A percentile compares a stretch with the other conserved stretches of the same genome.
These are phyloP conservation scores for Phtheirospermum japonicum DNA, from an alignment of 257 asterid genomes.

Conservation along the genomic window DNA sequence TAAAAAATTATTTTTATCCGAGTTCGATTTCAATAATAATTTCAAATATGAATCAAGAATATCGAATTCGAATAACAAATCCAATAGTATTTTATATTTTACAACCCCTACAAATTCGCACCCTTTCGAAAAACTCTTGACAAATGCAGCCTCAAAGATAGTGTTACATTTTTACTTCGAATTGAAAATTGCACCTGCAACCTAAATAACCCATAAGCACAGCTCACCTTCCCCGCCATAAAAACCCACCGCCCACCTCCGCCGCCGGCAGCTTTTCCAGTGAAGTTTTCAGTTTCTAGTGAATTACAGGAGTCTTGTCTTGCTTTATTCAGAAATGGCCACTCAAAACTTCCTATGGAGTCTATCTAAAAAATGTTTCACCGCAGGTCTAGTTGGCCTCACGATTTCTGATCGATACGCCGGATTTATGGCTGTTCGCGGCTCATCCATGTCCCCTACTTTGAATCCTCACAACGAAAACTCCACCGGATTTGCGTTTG, in stretches of 20 bases:
- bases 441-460: constrained; percentile 87
- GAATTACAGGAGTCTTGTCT: background rate
- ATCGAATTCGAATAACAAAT: too few relatives aligned
- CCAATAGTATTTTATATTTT: too few relatives aligned
- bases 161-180: background rate
- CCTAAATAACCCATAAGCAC: background rate
- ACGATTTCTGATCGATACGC: constrained; percentile 74
- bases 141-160: too few relatives aligned
- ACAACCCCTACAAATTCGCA: too few relatives aligned
- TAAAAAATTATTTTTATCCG: too few relatives aligned
- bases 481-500: constrained; percentile 38
- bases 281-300: constrained; percentile 1
- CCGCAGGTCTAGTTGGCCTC: constrained; percentile 63
- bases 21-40: too few relatives aligned
- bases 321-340: constrained; percentile 35
- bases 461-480: constrained; percentile 50
- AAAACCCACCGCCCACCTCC: constrained; percentile 18
- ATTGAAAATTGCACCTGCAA: constrained; percentile 1
- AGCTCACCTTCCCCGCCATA: constrained; percentile 15
- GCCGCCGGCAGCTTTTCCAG: constrained; percentile 19
- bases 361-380: constrained; percentile 46
- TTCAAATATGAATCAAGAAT: too few relatives aligned
- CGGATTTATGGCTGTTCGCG: constrained; percentile 69
- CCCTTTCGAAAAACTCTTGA: too few relatives aligned
- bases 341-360: constrained; percentile 40